Conservation (phyloP, 2,329 filamentous ascomycete species). For the Tolypocladium pustulatum region DNA sequence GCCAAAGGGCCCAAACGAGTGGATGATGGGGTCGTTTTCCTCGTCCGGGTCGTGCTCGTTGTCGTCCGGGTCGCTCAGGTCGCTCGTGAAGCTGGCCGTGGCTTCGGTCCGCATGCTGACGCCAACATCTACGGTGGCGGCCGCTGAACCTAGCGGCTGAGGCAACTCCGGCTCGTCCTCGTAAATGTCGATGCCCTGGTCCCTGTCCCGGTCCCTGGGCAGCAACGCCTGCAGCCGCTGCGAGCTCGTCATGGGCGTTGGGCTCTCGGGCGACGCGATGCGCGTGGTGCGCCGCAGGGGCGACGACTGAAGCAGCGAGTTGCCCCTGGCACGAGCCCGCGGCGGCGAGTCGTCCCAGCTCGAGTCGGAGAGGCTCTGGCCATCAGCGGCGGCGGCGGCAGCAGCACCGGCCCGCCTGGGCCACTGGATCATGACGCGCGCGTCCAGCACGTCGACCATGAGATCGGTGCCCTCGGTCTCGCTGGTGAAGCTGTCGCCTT, state of each 20-base stretch:
- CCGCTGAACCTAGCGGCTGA: slow-evolving; percentile 12
- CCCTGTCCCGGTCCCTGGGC: slow-evolving; percentile 21
- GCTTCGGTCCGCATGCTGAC: slow-evolving; percentile 40
- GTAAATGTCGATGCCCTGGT: slow-evolving; percentile 55
- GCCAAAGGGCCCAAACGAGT: slow-evolving; percentile 86
- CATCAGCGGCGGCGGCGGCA: neutral
- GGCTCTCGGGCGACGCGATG: slow-evolving; percentile 67
- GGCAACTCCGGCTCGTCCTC: slow-evolving; percentile 51
- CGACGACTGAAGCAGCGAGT: slow-evolving; percentile 45
- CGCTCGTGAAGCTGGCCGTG: slow-evolving; percentile 46
- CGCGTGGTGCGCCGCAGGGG: slow-evolving; percentile 44
- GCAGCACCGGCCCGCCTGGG: slow-evolving; percentile 43
- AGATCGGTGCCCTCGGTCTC: slow-evolving; percentile 82
- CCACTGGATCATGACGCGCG: slow-evolving; percentile 83
- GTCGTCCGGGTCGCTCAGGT: slow-evolving; percentile 46
- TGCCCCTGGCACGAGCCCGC: slow-evolving; percentile 18
- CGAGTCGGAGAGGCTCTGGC: slow-evolving; percentile 50
- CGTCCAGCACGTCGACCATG: slow-evolving; percentile 91
- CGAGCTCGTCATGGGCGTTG: slow-evolving; percentile 38
- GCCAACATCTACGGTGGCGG: slow-evolving; percentile 11
- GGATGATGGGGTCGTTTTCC: slow-evolving; percentile 87
- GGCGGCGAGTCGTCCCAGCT: slow-evolving; percentile 58
- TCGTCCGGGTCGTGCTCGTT: slow-evolving; percentile 68
- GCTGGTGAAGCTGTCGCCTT: slow-evolving; percentile 82
- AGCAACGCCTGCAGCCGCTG: slow-evolving; percentile 34